Percentiles rank a stretch among this genome's conserved stretches.
Evolutionary conservation across 1,139 yeast genomes (phyloP).

Genomic region (Suhomyces chickasaworum): DNA sequence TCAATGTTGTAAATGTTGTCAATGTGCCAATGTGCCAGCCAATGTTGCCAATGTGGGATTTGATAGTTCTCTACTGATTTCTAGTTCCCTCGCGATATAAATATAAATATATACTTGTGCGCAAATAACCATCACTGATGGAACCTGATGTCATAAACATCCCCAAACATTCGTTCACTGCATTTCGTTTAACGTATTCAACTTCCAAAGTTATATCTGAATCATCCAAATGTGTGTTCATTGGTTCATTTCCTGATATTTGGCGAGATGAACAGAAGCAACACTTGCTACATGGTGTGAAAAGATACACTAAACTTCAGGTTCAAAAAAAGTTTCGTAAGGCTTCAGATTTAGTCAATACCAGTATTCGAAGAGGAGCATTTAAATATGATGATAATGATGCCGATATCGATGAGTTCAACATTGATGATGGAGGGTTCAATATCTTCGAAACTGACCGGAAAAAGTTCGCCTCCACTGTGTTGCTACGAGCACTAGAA

Average conservation of each 20-base stretch:
- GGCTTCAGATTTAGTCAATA: slow-evolving; percentile 18
- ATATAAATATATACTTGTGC: slow-evolving; percentile 2
- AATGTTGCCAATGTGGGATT: neutral
- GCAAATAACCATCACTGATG: slow-evolving; percentile 4
- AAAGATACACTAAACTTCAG: slow-evolving; percentile 19
- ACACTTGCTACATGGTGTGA: slow-evolving; percentile 19
- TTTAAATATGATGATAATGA: slow-evolving; percentile 2
- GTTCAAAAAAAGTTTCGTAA: slow-evolving; percentile 19
- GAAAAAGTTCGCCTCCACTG: slow-evolving; percentile 3
- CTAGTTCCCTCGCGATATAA: slow-evolving; percentile 1
- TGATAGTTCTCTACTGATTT: neutral
- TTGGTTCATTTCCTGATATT: slow-evolving; percentile 67
- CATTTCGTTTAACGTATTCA: slow-evolving; percentile 59
- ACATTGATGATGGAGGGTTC: slow-evolving; percentile 14
- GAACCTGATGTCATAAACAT: slow-evolving; percentile 8
- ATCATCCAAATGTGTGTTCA: slow-evolving; percentile 50
- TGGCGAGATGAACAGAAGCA: slow-evolving; percentile 51
- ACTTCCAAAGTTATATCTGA: slow-evolving; percentile 52
- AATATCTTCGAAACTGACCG: slow-evolving; percentile 11
- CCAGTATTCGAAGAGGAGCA: slow-evolving; percentile 15
- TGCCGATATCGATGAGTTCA: neutral
- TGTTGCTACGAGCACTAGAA: slow-evolving; percentile 5
- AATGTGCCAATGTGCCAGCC: too few species aligned
- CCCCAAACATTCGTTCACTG: slow-evolving; percentile 56
- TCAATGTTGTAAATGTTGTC: too few species aligned